These are phyloP conservation scores for Talaromyces sp. DNA, from an alignment of 2,329 filamentous ascomycete species.

Conservation along the genomic window DNA sequence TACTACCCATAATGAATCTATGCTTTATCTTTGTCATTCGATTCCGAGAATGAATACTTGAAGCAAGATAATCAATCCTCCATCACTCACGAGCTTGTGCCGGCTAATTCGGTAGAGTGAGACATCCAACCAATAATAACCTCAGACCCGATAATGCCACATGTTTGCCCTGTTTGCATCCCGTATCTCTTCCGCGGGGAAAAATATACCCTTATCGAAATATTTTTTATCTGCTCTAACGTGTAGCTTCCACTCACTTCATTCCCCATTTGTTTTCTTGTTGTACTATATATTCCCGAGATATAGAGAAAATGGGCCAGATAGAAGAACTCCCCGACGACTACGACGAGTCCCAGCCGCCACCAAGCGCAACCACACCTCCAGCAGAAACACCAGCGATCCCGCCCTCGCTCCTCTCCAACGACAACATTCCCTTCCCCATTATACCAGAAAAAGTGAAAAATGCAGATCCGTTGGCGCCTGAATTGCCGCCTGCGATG, in stretches of 20 bases:
- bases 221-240: background rate
- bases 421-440: conserved; percentile 36
- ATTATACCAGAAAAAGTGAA: conserved; percentile 37
- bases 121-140: background rate
- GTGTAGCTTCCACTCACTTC: background rate
- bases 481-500: conserved; percentile 57
- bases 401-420: background rate
- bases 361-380: conserved; percentile 32
- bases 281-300: background rate
- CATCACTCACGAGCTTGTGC: too few relatives aligned
- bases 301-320: conserved; percentile 45
- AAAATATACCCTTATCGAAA: conserved; percentile 3
- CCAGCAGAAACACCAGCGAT: background rate
- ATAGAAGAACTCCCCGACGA: conserved; percentile 52
- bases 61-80: too few relatives aligned
- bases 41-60: too few relatives aligned
- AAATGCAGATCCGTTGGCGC: conserved; percentile 30
- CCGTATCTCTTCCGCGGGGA: conserved; percentile 3
- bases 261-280: too few relatives aligned
- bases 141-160: background rate
- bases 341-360: conserved; percentile 46
- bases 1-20: too few relatives aligned
- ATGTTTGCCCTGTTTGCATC: conserved; percentile 18
- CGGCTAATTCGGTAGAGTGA: background rate
- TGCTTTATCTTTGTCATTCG: too few relatives aligned